phyloP scores from a whole-genome alignment of 352 stramenopile species.

The Albugo laibachii region DNA sequence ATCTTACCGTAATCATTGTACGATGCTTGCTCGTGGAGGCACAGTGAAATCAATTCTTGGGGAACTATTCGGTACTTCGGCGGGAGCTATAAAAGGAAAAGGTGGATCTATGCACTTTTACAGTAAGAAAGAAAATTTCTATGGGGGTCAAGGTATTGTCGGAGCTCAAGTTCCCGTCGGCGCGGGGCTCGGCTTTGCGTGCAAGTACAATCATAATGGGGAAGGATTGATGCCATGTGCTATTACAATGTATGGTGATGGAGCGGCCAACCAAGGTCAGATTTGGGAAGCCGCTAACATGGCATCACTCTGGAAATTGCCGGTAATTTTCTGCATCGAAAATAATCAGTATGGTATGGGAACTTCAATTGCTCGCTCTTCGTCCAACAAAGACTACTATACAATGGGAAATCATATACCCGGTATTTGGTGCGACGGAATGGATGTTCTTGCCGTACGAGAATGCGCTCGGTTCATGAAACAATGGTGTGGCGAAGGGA shows the following conservation, averaged over 20 bases:
- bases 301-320: constrained; percentile 95
- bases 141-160: constrained; percentile 96
- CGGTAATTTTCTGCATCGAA: constrained; percentile 99
- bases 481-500: constrained; percentile 88
- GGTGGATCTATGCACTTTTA: constrained; percentile 99
- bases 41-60: constrained; percentile 85
- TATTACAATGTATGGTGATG: constrained; percentile 98
- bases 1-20: constrained; percentile 98
- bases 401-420: constrained; percentile 99
- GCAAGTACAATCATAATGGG: constrained; percentile 95
- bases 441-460: constrained; percentile 95
- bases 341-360: constrained; percentile 99
- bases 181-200: constrained; percentile 93
- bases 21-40: constrained; percentile 88
- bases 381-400: constrained; percentile 97
- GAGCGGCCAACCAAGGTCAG: constrained; percentile 98
- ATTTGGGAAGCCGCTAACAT: constrained; percentile 97
- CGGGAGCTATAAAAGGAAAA: constrained; percentile 87
- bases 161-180: constrained; percentile 97
- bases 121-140: constrained; percentile 97
- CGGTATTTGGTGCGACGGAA: constrained; percentile 97
- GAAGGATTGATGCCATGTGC: constrained; percentile 80
- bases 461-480: constrained; percentile 96
- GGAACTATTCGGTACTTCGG: constrained; percentile 91
- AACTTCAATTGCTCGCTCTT: constrained; percentile 94